Base-by-base conservation (phyloP, 2,329 filamentous ascomycete genomes). In the Apiospora kogelbergensis region DNA sequence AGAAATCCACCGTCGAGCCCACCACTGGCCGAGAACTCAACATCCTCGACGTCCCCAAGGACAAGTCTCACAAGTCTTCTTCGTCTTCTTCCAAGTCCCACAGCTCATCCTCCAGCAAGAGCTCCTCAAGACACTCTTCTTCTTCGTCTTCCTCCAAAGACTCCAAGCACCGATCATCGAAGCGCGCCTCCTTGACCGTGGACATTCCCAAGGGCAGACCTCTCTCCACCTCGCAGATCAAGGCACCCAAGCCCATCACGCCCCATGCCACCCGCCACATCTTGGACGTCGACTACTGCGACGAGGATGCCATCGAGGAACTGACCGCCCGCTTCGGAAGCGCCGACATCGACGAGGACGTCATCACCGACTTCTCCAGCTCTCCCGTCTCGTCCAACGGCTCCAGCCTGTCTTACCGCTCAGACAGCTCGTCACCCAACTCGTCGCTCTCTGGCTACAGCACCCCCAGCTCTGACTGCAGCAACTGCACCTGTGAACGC, bases 11-110 rank as follows among this genome's bases (percentile, higher is more conserved):
- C 79, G 91, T 93, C 74, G 96, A 99, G 87, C 95, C 95, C 80
- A 98, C 95, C 81, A 98, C 96, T 69, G 94, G 95, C 84, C 95
- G 96, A 81, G 94, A 95, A 83, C 89, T 99, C 77, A 99, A 99
- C 89, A 93, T 97, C 83, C 93, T 99, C 82, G 95, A 98, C 81
- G 93, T 97, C 71, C 93, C 94, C 80, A 88, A 85, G 79, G 77
- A 78, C 77, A 78, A 77, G 76, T 78, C 77, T 40, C 73, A 72
- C 76, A 79, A 79, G 73, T 79, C 77, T 71, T 79, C 77, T 71
- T 83, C 40, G 5, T 42, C 85, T 70, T 65, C 60, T 4, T 84
- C 83, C 77, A 82, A 81, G 75, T 84, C 84, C 70, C 82, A 79
- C 65, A 79, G 75, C 83, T 83, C 33, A 3, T 33, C 83, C 68